Base-by-base conservation (phyloP, 2,329 filamentous ascomycete species). In the Pseudopithomyces chartarum region DNA sequence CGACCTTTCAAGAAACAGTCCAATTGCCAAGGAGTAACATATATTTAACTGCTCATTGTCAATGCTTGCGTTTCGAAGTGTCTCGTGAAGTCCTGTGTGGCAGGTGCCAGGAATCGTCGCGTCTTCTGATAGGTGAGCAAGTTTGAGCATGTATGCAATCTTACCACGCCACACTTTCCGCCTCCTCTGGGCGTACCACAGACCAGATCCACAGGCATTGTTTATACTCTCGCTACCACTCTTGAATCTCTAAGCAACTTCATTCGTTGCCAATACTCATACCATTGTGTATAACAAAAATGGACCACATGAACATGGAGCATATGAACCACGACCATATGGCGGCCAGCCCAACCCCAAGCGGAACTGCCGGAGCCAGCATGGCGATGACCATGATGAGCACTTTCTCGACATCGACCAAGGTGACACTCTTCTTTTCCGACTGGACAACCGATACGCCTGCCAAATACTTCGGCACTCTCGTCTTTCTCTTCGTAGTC, bases 371-470 rank as follows among this genome's bases (percentile, higher is more conserved):
- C n/a, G 29, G 23, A 10, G 2, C 48, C 15, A 4, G 17, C 26
- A 51, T 42, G 38, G 17, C 36, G n/a, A 51, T 51, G 48, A 19
- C 22, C 23, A 51, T 51, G 48, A 33, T n/a, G 23, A 26, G 36
- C 38, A 51, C 39, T n/a, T 51, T 51, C 34, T 51, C 36, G 23
- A 51, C 48, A 17, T 51, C 48, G 3, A 51, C 34, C 6, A n/a
- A 19, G 8, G 48, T 43, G 12, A 51, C 48, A 1, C 29, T 51
- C 2, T 43, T 51, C 26, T 51, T 51, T 38, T 42, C 39, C n/a
- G 38, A 43, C 29, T 51, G 38, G 48, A 51, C 48, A 23, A 51
- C 48, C 6, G 48, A 51, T 26, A 51, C 48, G 17, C 48, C 48
- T 1, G 48, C 48, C 1, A 51, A 51, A 34, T 51, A 51, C 23